Evolutionary conservation across 2,329 filamentous ascomycete genomes (phyloP).

Genomic region (Monosporascus sp.): DNA sequence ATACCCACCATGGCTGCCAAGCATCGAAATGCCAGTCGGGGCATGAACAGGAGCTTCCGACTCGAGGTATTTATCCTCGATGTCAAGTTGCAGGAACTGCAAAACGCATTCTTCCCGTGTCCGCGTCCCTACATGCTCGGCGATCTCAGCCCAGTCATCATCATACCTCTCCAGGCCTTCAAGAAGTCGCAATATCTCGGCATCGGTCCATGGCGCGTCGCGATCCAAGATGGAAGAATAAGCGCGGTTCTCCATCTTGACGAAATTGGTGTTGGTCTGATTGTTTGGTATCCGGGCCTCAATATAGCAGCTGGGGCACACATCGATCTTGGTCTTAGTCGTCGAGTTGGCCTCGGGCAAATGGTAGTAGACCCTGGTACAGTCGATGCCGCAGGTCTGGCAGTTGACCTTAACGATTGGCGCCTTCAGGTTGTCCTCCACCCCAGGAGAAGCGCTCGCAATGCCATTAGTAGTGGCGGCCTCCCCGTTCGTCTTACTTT

Average conservation of each 20-base stretch:
- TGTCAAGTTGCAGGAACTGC: constrained; percentile 93
- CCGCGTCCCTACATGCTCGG: constrained; percentile 85
- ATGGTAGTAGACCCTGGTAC: constrained; percentile 61
- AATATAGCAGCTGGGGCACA: constrained; percentile 87
- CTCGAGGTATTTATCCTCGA: constrained; percentile 95
- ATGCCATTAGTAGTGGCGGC: constrained; percentile 61
- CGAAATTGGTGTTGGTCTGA: constrained; percentile 74
- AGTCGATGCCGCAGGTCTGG: constrained; percentile 88
- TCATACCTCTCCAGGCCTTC: constrained; percentile 91
- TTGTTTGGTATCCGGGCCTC: constrained; percentile 78
- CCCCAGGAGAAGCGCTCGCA: constrained; percentile 32
- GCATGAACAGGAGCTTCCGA: constrained; percentile 56
- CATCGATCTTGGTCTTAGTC: constrained; percentile 69
- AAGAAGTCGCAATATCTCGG: constrained; percentile 80
- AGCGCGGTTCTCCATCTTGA: constrained; percentile 81
- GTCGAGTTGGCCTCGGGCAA: constrained; percentile 51
- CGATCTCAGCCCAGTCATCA: constrained; percentile 91
- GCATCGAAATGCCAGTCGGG: constrained; percentile 55
- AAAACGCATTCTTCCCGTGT: constrained; percentile 94
- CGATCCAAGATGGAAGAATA: constrained; percentile 75
- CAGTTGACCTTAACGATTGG: constrained; percentile 71
- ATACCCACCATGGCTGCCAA: constrained; percentile 70
- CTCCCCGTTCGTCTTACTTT: constrained; percentile 74
- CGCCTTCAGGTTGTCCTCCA: constrained; percentile 59
- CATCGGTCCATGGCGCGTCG: constrained; percentile 85